Conservation (phyloP, 2,329 filamentous ascomycete genomes). For the Cordyceps farinosa region DNA sequence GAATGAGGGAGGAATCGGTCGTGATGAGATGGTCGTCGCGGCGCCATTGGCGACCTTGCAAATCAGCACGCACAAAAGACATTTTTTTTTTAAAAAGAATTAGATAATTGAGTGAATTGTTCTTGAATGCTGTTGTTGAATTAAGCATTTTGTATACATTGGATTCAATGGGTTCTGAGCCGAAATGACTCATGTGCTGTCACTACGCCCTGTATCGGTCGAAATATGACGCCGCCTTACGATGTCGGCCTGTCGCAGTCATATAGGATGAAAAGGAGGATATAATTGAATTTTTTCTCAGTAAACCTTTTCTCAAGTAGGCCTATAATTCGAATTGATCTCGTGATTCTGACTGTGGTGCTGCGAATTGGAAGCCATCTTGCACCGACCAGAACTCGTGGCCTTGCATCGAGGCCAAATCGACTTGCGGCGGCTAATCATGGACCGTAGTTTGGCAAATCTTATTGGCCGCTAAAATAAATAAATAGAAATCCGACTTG, state of each 20-base stretch:
- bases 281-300: too few relatives aligned
- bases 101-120: neutral
- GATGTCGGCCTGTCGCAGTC: too few relatives aligned
- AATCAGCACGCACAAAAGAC: neutral
- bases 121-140: neutral
- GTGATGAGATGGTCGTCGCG: slow-evolving; percentile 49
- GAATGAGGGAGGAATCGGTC: slow-evolving; percentile 48
- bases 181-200: slow-evolving; percentile 10
- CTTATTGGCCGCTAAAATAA: too few relatives aligned
- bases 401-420: too few relatives aligned
- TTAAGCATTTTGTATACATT: neutral
- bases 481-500: too few relatives aligned
- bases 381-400: too few relatives aligned
- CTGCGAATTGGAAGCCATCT: neutral
- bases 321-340: neutral
- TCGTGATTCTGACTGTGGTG: neutral
- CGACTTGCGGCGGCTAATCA: too few relatives aligned
- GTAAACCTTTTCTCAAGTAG: too few relatives aligned
- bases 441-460: too few relatives aligned
- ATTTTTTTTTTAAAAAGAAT: neutral
- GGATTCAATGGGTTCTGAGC: neutral
- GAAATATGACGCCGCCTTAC: neutral
- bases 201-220: neutral
- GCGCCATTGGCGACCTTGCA: slow-evolving; percentile 17
- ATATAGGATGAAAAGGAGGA: too few relatives aligned